Evolutionary conservation across 192 early-diverging fungal species (phyloP).

Genomic region (Coemansia sp.): DNA sequence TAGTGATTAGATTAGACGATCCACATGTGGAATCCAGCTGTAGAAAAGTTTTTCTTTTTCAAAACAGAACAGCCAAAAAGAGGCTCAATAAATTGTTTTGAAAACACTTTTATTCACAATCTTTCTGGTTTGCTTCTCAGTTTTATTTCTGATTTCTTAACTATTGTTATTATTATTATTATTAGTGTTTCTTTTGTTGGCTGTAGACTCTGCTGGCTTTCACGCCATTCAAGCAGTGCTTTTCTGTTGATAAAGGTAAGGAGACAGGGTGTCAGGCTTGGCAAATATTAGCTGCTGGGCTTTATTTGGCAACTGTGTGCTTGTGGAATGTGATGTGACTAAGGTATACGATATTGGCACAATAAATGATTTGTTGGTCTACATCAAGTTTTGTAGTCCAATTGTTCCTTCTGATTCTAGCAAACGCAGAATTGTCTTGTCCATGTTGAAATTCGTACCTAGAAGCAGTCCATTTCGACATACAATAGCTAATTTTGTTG

Average conservation of each 20-base stretch:
- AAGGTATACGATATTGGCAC: slow-evolving; percentile 21
- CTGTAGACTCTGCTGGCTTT: no score
- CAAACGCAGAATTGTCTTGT: background rate
- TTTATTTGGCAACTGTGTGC: background rate
- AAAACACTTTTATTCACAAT: no score
- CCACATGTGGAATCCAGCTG: no score
- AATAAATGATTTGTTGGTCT: slow-evolving; percentile 32
- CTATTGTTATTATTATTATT: background rate
- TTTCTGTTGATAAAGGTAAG: background rate
- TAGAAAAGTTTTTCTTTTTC: background rate
- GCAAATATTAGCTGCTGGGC: background rate
- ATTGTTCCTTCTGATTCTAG: slow-evolving; percentile 38
- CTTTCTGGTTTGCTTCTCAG: no score
- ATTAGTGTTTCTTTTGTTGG: background rate
- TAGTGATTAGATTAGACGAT: no score
- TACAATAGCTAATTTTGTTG: background rate
- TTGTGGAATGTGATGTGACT: slow-evolving; percentile 25
- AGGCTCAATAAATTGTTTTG: no score
- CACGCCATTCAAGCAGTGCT: no score
- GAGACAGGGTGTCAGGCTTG: no score
- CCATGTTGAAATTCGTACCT: no score
- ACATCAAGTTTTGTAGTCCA: slow-evolving; percentile 21
- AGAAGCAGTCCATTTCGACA: no score
- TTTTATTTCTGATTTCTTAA: no score
- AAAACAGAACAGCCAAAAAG: no score